phyloP scores from a whole-genome alignment of 495 filamentous ascomycete genomes.

The Chaetomidium leptoderma region DNA sequence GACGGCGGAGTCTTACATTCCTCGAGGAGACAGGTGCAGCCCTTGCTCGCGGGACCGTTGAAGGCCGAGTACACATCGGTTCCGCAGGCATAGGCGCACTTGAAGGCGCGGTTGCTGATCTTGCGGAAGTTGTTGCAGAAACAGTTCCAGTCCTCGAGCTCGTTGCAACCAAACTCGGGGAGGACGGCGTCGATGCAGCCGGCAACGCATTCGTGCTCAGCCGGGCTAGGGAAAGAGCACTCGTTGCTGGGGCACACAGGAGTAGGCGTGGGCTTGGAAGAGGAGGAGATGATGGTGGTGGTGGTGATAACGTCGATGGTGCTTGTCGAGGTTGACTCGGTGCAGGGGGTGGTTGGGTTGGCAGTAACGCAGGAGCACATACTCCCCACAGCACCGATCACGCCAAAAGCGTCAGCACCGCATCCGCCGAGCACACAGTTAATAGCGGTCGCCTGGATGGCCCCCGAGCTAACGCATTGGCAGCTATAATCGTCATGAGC shows the following conservation, averaged over 20 bases:
- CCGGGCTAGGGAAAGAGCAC: not conserved
- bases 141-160: constrained; percentile 6
- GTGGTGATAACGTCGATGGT: not conserved
- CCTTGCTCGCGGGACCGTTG: not conserved
- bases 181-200: not conserved
- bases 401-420: not conserved
- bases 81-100: not conserved
- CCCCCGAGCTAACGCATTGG: not conserved
- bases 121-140: not conserved
- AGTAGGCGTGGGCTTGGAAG: not conserved
- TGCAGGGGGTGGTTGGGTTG: not conserved
- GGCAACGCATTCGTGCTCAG: not conserved
- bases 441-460: not conserved
- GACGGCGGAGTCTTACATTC: not conserved
- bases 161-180: not conserved
- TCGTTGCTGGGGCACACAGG: not conserved
- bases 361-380: constrained; percentile 7
- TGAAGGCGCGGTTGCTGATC: not conserved
- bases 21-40: not conserved
- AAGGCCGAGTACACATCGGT: not conserved
- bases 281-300: not conserved
- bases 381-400: not conserved
- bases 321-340: not conserved
- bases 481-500: not conserved
- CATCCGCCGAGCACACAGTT: constrained; percentile 1